Conservation (phyloP, 805 yeast genomes). For the Saccharomycopsis fodiens region DNA sequence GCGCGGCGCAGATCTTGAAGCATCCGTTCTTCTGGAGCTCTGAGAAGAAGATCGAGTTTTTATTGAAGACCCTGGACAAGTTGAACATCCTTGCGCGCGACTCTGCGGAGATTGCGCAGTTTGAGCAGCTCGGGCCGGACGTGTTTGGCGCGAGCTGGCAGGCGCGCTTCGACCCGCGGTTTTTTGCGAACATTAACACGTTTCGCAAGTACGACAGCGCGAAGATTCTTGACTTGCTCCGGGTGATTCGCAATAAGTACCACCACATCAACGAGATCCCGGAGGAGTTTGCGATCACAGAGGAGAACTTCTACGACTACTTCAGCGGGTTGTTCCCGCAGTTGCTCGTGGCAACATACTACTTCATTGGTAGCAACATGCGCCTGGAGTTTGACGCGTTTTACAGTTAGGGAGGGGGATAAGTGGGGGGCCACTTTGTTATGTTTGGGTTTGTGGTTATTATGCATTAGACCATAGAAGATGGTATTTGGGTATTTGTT, state of each 20-base stretch:
- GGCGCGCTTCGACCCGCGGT: constrained; percentile 54
- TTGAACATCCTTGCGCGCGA: constrained; percentile 80
- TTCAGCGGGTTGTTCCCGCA: constrained; percentile 72
- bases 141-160: constrained; percentile 68
- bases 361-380: constrained; percentile 48
- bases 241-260: constrained; percentile 88
- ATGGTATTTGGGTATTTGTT: background rate
- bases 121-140: constrained; percentile 43
- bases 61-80: constrained; percentile 82
- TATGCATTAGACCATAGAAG: background rate
- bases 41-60: constrained; percentile 70
- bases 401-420: constrained; percentile 15
- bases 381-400: constrained; percentile 45
- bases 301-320: constrained; percentile 78
- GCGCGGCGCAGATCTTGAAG: constrained; percentile 53
- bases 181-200: constrained; percentile 79
- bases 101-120: constrained; percentile 43
- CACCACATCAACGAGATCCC: constrained; percentile 94
- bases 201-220: constrained; percentile 80
- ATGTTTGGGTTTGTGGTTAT: background rate
- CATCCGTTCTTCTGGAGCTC: constrained; percentile 89
- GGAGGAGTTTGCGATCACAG: constrained; percentile 45
- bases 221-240: constrained; percentile 72
- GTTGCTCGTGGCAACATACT: constrained; percentile 67
- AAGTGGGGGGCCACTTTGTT: background rate